Evolutionary conservation across 768 basidiomycete genomes (phyloP), one percentile per base, ranked within the genome.

Genomic region (Mycena latifolia): DNA sequence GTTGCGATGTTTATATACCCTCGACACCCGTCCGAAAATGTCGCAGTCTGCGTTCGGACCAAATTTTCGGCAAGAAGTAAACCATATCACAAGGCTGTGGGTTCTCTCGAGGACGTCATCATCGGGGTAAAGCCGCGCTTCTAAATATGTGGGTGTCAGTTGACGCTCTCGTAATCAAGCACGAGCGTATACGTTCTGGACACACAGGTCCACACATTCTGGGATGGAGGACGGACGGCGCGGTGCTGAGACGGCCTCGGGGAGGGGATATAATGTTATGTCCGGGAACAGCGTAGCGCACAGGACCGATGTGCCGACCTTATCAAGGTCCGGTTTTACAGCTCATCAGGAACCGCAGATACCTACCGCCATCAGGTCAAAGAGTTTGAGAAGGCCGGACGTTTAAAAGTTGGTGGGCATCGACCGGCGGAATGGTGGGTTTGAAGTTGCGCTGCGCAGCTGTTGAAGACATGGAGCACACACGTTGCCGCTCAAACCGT

Each of bases 1-100:
- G 15, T 15, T 39, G 37, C 17, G 37, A 39, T 39, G 17, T 14
- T 64, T 64, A 64, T 64, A 64, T 64, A 57, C 50, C 25, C 35
- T 10, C 25, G 22, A 20, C 9, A 25, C 14, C 17, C 2, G n/a
- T 43, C 55, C 37, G 31, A 33, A 52, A 37, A 7, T 57, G 37
- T 45, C 35, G 33, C 33, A 6, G 33, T 35, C 6, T 35, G 33
- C 6, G 33, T 57, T 48, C 33, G 51, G 37, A 51, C 37, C 39
- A 54, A 35, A 24, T 25, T 39, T 14, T 41, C 35, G 28, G 33
- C 12, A 31, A 46, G 39, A 53, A 45, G 41, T 45, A 31, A 15
- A 11, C 14, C 18, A 18, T 39, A 61, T 53, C 61, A 53, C 24
- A 53, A 53, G 59, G 59, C 59, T 61, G 59, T 52, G 41, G 43